Evolutionary conservation across 345 rosid species (phyloP).

Genomic region (Hibiscus syriacus): DNA sequence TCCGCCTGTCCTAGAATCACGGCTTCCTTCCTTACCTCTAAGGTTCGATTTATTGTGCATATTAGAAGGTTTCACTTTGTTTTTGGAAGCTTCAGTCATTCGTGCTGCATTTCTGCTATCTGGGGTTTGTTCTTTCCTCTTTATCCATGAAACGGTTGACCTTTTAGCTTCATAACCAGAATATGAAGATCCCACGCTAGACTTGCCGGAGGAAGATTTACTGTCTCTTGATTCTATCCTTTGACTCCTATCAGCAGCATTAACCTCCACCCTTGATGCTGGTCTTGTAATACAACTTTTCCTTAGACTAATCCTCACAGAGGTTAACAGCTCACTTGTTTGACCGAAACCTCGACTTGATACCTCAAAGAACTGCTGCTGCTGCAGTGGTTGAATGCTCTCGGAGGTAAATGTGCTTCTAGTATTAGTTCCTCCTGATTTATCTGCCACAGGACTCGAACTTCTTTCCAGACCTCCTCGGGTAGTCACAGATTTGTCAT

Average conservation of each 20-base stretch:
- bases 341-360: slow-evolving; percentile 33
- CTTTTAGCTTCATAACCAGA: slow-evolving; percentile 12
- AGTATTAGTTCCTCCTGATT: slow-evolving; percentile 18
- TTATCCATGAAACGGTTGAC: slow-evolving; percentile 7
- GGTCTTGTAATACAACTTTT: slow-evolving; percentile 46
- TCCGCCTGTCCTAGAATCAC: background rate
- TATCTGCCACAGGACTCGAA: slow-evolving; percentile 16
- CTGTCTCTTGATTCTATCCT: slow-evolving; percentile 16
- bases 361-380: slow-evolving; percentile 17
- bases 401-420: slow-evolving; percentile 34
- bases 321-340: slow-evolving; percentile 30
- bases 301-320: slow-evolving; percentile 34
- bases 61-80: slow-evolving; percentile 11
- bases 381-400: slow-evolving; percentile 21
- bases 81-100: slow-evolving; percentile 21
- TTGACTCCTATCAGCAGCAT: slow-evolving; percentile 7
- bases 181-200: slow-evolving; percentile 43
- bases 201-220: slow-evolving; percentile 38
- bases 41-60: background rate
- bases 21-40: slow-evolving; percentile 5
- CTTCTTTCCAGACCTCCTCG: slow-evolving; percentile 6
- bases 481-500: slow-evolving; percentile 9
- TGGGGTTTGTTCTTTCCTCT: slow-evolving; percentile 30
- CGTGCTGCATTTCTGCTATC: slow-evolving; percentile 34
- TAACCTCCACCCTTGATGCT: slow-evolving; percentile 39